These are phyloP conservation scores for Chimonanthus praecox DNA, from an alignment of 164 flowering plant genomes.

Conservation along the genomic window DNA sequence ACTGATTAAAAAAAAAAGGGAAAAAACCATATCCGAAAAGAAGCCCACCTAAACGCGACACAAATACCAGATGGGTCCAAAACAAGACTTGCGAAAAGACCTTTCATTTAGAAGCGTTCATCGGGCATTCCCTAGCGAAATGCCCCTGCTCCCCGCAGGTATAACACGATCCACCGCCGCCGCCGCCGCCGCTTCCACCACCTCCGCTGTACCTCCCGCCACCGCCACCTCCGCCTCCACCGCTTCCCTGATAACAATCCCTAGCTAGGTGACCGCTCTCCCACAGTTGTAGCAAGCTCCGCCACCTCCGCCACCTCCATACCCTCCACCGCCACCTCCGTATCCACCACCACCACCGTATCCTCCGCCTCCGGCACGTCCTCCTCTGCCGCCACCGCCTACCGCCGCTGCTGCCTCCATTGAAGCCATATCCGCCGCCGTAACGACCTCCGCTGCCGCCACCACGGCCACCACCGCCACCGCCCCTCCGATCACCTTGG, in stretches of 20 bases:
- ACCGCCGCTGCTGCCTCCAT: constrained; percentile 27
- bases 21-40: not conserved
- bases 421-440: constrained; percentile 26
- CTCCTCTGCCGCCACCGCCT: constrained; percentile 17
- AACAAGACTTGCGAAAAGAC: not conserved
- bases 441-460: constrained; percentile 21
- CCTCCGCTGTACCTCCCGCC: constrained; percentile 13
- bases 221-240: constrained; percentile 29
- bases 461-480: constrained; percentile 33
- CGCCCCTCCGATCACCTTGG: constrained; percentile 35
- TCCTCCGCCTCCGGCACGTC: constrained; percentile 23
- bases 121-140: constrained; percentile 21
- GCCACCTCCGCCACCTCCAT: constrained; percentile 27
- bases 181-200: constrained; percentile 14
- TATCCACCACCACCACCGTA: constrained; percentile 29
- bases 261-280: constrained; percentile 22
- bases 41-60: not conserved
- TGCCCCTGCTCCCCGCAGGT: constrained; percentile 26
- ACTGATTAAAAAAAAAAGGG: too few species aligned
- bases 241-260: constrained; percentile 14
- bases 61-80: constrained; percentile 6
- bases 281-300: constrained; percentile 30
- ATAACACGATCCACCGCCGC: constrained; percentile 15
- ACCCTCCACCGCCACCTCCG: constrained; percentile 24
- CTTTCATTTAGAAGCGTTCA: constrained; percentile 2